These are phyloP conservation scores for Aspergillus felis DNA, from an alignment of 2,329 filamentous ascomycete species.

Conservation along the genomic window DNA sequence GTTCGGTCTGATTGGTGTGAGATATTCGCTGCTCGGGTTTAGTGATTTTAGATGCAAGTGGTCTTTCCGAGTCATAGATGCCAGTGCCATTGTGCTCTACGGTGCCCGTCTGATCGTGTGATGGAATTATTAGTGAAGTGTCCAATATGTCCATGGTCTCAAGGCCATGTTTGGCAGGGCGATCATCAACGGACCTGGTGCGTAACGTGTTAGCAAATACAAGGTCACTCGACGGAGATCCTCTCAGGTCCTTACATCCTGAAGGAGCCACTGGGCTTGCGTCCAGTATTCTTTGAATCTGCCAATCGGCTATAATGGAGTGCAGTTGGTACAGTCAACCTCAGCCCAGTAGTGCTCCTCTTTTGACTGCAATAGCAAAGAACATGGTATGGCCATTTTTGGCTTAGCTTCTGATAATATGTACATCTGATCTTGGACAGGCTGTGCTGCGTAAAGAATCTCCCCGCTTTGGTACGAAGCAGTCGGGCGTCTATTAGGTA, in stretches of 20 bases:
- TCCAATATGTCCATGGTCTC: neutral
- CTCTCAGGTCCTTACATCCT: slow-evolving; percentile 3
- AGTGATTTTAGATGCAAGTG: neutral
- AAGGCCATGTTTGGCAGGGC: neutral
- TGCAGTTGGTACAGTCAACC: neutral
- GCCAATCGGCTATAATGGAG: neutral
- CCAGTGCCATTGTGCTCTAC: neutral
- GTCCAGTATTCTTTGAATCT: neutral
- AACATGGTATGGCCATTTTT: neutral
- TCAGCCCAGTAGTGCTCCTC: neutral
- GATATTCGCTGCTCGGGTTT: neutral
- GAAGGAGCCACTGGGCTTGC: neutral
- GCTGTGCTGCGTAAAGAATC: neutral
- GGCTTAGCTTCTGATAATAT: neutral
- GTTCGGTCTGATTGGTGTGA: slow-evolving; percentile 13
- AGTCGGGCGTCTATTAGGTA: neutral
- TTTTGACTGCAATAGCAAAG: neutral
- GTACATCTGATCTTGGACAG: neutral
- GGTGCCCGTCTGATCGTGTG: neutral
- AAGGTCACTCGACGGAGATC: neutral
- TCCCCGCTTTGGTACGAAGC: neutral
- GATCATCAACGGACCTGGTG: slow-evolving; percentile 5
- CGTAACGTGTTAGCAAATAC: neutral
- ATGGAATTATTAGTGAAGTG: neutral
- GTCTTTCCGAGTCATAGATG: neutral